Evolutionary conservation across 768 basidiomycete genomes (phyloP).

Genomic region (Hirschioporus abietinus): DNA sequence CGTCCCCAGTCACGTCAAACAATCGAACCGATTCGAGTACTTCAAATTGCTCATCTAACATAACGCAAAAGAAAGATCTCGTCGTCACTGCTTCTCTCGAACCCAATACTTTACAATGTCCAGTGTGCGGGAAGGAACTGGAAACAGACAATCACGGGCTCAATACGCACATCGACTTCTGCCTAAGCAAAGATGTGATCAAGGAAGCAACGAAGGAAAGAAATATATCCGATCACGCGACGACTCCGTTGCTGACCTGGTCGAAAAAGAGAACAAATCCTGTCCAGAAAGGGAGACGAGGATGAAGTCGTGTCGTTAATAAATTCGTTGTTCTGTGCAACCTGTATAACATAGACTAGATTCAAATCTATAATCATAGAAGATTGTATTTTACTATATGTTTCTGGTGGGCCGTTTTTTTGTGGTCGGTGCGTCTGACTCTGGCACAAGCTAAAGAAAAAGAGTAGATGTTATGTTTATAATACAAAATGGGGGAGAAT

Average conservation of each 20-base stretch:
- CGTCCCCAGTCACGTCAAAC: too few species aligned
- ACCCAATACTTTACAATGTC: constrained; percentile 49
- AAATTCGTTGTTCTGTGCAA: background rate
- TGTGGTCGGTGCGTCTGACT: too few species aligned
- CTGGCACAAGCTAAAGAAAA: too few species aligned
- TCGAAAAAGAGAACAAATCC: background rate
- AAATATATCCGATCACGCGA: background rate
- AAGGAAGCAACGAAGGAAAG: constrained; percentile 36
- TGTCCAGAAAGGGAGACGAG: background rate
- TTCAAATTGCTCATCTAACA: background rate
- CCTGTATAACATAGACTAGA: background rate
- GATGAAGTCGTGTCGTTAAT: background rate
- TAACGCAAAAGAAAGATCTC: constrained; percentile 5
- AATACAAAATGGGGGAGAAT: too few species aligned
- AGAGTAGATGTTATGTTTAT: too few species aligned
- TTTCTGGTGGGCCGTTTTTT: too few species aligned
- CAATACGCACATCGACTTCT: constrained; percentile 88
- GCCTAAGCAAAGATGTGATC: constrained; percentile 76
- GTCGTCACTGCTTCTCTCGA: constrained; percentile 4
- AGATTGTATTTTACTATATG: too few species aligned
- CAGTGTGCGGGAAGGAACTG: constrained; percentile 61
- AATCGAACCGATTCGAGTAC: too few species aligned
- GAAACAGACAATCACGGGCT: constrained; percentile 69
- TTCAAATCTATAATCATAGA: too few species aligned
- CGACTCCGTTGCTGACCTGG: background rate